Conservation (phyloP, 345 rosid species). For the Mallotus nudiflorus region DNA sequence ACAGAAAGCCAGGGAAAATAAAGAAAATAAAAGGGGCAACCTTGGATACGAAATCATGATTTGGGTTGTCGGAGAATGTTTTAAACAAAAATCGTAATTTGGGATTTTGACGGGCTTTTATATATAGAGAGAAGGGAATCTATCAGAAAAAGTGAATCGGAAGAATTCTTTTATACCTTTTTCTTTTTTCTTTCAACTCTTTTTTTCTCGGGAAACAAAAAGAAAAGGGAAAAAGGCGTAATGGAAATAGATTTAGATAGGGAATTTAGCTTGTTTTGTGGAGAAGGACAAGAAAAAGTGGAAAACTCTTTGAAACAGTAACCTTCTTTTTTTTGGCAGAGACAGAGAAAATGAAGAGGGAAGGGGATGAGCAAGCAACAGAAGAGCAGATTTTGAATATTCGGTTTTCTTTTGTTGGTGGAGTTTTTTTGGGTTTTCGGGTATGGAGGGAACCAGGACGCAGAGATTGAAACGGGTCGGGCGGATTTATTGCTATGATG, state of each 20-base stretch:
- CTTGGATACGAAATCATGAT: constrained; percentile 34
- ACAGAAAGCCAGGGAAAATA: constrained; percentile 37
- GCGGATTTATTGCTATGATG: neutral
- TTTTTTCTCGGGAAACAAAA: constrained; percentile 8
- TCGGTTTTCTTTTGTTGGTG: neutral
- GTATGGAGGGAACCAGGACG: neutral
- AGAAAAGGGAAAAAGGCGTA: neutral
- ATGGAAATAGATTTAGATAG: neutral
- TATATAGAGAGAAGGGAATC: constrained; percentile 9
- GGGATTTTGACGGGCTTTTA: neutral
- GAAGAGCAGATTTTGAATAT: constrained; percentile 9
- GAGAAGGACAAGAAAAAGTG: neutral
- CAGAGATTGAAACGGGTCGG: neutral
- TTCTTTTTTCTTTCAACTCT: neutral
- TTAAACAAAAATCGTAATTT: neutral
- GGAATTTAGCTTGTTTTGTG: neutral
- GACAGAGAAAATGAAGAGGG: neutral
- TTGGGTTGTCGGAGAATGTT: neutral
- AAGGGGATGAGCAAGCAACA: constrained; percentile 1
- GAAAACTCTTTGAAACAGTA: constrained; percentile 6
- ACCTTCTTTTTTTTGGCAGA: neutral
- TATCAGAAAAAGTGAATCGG: neutral
- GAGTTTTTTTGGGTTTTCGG: neutral
- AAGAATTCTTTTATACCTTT: constrained; percentile 1
- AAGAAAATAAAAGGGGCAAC: constrained; percentile 37